phyloP scores from a whole-genome alignment of 2,329 filamentous ascomycete species.

The Corinectria fuckeliana region DNA sequence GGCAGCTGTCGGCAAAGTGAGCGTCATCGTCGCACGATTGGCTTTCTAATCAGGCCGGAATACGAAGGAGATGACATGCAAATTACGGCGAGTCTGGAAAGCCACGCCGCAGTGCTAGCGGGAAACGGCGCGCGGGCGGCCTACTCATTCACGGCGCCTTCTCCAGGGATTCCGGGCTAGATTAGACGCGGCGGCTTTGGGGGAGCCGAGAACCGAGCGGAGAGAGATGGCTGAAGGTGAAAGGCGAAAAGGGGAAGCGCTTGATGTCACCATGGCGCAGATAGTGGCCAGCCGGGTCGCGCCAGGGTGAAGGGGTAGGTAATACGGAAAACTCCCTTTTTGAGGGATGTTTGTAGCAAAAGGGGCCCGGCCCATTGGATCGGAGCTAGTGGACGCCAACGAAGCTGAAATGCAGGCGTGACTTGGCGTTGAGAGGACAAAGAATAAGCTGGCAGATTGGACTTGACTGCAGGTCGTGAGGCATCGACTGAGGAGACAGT shows the following conservation, averaged over 20 bases:
- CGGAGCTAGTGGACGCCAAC: neutral
- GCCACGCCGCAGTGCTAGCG: neutral
- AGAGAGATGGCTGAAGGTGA: no score
- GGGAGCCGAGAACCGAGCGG: neutral
- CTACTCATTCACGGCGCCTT: no score
- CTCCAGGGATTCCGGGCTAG: no score
- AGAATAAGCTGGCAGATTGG: neutral
- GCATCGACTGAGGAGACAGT: neutral
- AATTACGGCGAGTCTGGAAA: neutral
- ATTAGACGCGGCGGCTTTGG: no score
- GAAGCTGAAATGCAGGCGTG: conserved; percentile 1
- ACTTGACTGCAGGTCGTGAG: no score
- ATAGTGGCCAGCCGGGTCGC: neutral
- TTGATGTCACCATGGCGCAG: neutral
- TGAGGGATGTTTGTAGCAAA: neutral
- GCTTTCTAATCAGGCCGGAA: neutral
- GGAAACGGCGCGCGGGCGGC: no score
- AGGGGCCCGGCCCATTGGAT: neutral
- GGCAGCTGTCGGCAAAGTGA: neutral
- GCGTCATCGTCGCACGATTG: neutral
- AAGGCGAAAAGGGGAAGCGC: neutral
- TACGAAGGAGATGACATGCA: conserved; percentile 2
- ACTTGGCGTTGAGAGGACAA: neutral
- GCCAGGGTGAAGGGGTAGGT: neutral
- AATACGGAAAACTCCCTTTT: neutral